A percentile compares a stretch with the other conserved stretches of the same genome.
Conservation (phyloP, 2,329 filamentous ascomycete genomes). For the Aureobasidium leucospermi region DNA sequence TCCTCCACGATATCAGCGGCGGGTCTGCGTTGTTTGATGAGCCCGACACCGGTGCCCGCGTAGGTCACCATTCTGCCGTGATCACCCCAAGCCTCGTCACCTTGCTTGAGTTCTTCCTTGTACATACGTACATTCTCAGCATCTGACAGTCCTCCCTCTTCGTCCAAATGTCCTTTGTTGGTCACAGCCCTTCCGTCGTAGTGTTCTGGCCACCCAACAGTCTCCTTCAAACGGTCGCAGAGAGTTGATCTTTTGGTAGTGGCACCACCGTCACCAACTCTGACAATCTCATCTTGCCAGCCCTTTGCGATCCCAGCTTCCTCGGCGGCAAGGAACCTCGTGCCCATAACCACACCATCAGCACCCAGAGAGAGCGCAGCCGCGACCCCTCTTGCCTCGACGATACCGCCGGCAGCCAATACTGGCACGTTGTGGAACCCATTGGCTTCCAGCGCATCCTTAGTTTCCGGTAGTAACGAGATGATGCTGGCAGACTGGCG, state of each 20-base stretch:
- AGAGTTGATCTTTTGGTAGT: slow-evolving; percentile 43
- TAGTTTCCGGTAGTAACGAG: slow-evolving; percentile 51
- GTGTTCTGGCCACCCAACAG: slow-evolving; percentile 47
- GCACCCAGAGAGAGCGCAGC: slow-evolving; percentile 46
- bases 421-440: slow-evolving; percentile 17
- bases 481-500: slow-evolving; percentile 48
- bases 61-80: slow-evolving; percentile 52
- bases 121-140: slow-evolving; percentile 37
- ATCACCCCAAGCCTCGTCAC: slow-evolving; percentile 36
- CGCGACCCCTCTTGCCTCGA: slow-evolving; percentile 45
- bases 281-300: slow-evolving; percentile 40
- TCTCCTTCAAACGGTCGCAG: slow-evolving; percentile 48
- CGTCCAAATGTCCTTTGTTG: slow-evolving; percentile 44
- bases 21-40: slow-evolving; percentile 43
- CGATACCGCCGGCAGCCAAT: slow-evolving; percentile 51
- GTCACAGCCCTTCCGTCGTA: slow-evolving; percentile 52
- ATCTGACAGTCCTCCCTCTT: slow-evolving; percentile 28
- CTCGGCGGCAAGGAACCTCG: slow-evolving; percentile 49
- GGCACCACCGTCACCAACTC: slow-evolving; percentile 42
- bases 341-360: slow-evolving; percentile 52
- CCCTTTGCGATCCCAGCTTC: slow-evolving; percentile 39
- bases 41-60: slow-evolving; percentile 53
- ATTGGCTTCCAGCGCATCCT: slow-evolving; percentile 34
- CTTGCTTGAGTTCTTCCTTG: slow-evolving; percentile 39
- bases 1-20: slow-evolving; percentile 48